Evolutionary conservation across 768 basidiomycete species (phyloP).

Genomic region (Termitomyces titanicus): DNA sequence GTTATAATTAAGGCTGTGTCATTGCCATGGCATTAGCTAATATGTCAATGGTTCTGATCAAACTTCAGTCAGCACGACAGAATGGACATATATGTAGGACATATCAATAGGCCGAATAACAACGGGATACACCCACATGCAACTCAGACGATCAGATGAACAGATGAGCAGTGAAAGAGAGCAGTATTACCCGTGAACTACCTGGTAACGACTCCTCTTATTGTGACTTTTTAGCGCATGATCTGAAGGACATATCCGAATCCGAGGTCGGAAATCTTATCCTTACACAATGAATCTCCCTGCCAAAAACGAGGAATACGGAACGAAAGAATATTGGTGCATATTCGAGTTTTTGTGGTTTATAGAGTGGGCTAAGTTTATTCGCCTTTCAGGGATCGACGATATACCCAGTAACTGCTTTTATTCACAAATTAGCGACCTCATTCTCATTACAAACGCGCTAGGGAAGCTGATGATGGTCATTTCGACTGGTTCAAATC

Average conservation of each 20-base stretch:
- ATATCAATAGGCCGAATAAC: not conserved
- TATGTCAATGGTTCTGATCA: too few species aligned
- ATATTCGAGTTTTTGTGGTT: constrained; percentile 9
- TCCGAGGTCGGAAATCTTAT: too few species aligned
- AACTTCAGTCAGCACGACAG: too few species aligned
- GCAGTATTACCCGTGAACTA: too few species aligned
- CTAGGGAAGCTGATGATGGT: constrained; percentile 54
- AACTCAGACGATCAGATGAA: not conserved
- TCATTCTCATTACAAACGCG: constrained; percentile 1
- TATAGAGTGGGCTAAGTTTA: not conserved
- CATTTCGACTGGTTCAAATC: constrained; percentile 88
- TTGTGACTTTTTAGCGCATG: too few species aligned
- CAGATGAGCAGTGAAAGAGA: too few species aligned
- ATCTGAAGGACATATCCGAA: too few species aligned
- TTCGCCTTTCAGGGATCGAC: constrained; percentile 50
- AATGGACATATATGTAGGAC: not conserved
- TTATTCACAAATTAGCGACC: not conserved
- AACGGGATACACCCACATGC: not conserved
- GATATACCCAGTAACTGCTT: constrained; percentile 58
- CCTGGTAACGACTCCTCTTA: too few species aligned
- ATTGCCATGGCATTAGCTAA: too few species aligned
- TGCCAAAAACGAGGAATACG: constrained; percentile 64
- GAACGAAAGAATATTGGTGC: constrained; percentile 68
- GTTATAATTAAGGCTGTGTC: too few species aligned
- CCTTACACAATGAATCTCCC: constrained; percentile 34